These are phyloP conservation scores for Cladorrhinum samala DNA, from an alignment of 495 filamentous ascomycete genomes.

Conservation along the genomic window DNA sequence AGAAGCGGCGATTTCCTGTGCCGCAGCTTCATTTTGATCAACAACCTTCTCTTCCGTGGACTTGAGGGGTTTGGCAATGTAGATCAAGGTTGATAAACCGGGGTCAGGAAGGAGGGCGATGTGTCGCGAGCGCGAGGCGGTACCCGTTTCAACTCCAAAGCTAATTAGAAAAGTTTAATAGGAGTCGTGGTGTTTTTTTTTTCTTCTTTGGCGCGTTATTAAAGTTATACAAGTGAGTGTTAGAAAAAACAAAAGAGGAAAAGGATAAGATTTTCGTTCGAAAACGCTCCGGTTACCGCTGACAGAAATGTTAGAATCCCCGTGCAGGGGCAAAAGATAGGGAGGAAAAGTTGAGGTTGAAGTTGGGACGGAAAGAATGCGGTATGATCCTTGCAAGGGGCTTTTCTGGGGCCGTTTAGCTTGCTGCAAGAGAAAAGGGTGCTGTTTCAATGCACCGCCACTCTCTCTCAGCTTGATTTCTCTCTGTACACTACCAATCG, in stretches of 20 bases:
- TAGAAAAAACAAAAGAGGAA: slow-evolving; percentile 10
- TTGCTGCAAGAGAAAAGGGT: slow-evolving; percentile 22
- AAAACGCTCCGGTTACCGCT: too few relatives aligned
- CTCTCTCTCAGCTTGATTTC: background rate
- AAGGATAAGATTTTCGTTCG: too few relatives aligned
- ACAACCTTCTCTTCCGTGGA: background rate
- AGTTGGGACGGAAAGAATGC: background rate
- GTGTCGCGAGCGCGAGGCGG: too few relatives aligned
- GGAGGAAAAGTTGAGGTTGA: background rate
- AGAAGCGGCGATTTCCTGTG: slow-evolving; percentile 35
- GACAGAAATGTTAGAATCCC: too few relatives aligned
- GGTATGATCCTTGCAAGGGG: slow-evolving; percentile 6
- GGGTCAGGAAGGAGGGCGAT: background rate
- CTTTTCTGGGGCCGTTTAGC: slow-evolving; percentile 10
- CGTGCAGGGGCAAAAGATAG: slow-evolving; percentile 2
- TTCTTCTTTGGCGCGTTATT: background rate
- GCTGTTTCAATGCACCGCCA: slow-evolving; percentile 16
- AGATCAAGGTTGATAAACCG: background rate
- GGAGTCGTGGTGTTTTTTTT: too few relatives aligned
- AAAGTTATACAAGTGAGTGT: slow-evolving; percentile 5
- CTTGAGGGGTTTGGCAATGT: background rate
- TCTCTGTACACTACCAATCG: background rate
- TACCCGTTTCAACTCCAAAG: too few relatives aligned
- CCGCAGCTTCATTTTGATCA: slow-evolving; percentile 36
- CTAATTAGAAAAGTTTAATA: too few relatives aligned